These are phyloP conservation scores for Dactylellina leptospora DNA, from an alignment of 2,329 filamentous ascomycete genomes.

Conservation along the genomic window DNA sequence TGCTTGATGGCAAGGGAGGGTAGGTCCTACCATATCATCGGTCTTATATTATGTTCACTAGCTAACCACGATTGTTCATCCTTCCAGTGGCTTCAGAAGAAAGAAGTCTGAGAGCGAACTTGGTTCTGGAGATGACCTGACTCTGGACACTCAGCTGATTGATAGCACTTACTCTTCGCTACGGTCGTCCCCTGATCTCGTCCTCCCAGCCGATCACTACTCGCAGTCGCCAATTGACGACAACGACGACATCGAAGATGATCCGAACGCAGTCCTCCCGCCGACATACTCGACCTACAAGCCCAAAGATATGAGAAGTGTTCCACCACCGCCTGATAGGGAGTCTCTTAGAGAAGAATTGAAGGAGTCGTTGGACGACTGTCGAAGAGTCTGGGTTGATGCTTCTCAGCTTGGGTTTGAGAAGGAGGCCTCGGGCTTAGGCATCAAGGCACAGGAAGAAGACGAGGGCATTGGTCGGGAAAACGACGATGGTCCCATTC, in stretches of 20 bases:
- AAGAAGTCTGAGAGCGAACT: slow-evolving; percentile 30
- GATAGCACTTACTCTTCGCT: slow-evolving; percentile 71
- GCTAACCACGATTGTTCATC: neutral
- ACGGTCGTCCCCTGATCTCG: slow-evolving; percentile 69
- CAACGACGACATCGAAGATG: slow-evolving; percentile 69
- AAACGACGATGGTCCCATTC: slow-evolving; percentile 49
- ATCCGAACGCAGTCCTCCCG: slow-evolving; percentile 83
- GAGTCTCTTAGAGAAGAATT: slow-evolving; percentile 77
- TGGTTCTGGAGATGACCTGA: slow-evolving; percentile 27
- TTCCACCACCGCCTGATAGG: slow-evolving; percentile 81
- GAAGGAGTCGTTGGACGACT: slow-evolving; percentile 68
- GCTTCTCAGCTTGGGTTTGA: slow-evolving; percentile 44
- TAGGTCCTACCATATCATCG: slow-evolving; percentile 46
- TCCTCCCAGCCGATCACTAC: slow-evolving; percentile 61
- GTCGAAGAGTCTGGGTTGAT: slow-evolving; percentile 50
- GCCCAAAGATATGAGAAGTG: slow-evolving; percentile 78
- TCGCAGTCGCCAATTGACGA: slow-evolving; percentile 63
- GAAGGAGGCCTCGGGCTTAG: slow-evolving; percentile 30
- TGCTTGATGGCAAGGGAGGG: slow-evolving; percentile 91
- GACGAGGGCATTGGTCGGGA: slow-evolving; percentile 45
- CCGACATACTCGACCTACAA: slow-evolving; percentile 97
- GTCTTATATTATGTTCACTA: neutral
- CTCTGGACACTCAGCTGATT: slow-evolving; percentile 63
- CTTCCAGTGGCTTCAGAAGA: slow-evolving; percentile 40
- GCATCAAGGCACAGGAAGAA: slow-evolving; percentile 29